Evolutionary conservation across 345 rosid species (phyloP).

Genomic region (Acer yangbiense): DNA sequence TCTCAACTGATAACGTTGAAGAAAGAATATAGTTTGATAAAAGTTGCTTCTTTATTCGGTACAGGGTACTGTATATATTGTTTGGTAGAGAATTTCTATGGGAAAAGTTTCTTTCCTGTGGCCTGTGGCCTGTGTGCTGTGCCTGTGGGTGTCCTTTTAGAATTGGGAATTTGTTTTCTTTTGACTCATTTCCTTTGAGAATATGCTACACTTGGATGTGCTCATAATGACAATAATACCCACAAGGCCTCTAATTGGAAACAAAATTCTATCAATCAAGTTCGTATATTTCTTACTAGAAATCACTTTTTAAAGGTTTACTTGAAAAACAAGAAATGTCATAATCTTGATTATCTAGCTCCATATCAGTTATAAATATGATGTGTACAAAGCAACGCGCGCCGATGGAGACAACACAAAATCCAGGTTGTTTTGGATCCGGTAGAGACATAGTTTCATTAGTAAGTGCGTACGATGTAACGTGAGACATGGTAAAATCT

Average conservation of each 20-base stretch:
- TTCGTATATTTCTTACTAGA: no score
- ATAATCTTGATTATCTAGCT: background rate
- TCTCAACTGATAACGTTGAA: background rate
- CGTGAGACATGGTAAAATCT: background rate
- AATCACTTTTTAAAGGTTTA: no score
- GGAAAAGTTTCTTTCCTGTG: no score
- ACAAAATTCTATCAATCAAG: no score
- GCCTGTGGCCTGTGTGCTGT: no score
- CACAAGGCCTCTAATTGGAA: background rate
- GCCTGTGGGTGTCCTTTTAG: no score
- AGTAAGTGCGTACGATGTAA: no score
- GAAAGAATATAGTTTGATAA: background rate
- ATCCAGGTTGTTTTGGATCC: conserved; percentile 4
- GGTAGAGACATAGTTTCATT: background rate
- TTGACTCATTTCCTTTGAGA: background rate
- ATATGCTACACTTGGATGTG: background rate
- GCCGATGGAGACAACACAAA: background rate
- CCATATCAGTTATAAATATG: no score
- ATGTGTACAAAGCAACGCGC: no score
- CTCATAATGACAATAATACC: background rate
- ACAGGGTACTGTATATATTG: no score
- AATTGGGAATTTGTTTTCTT: background rate
- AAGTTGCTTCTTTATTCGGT: conserved; percentile 1
- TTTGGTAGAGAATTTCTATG: background rate
- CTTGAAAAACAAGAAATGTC: background rate